Evolutionary conservation across 2,329 filamentous ascomycete genomes (phyloP).

Genomic region (Paecilomyces fulvus): DNA sequence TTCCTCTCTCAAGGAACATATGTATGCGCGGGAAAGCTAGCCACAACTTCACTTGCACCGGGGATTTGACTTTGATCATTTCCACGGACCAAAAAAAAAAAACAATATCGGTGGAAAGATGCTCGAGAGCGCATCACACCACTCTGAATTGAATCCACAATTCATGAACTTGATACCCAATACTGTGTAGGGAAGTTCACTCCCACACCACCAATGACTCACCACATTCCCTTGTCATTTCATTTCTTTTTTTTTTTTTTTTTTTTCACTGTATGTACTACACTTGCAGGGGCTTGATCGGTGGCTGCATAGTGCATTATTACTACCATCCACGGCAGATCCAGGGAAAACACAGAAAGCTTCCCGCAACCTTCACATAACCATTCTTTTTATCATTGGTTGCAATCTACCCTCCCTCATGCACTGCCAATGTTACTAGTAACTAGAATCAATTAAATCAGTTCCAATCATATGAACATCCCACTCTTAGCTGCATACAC

Average conservation of each 20-base stretch:
- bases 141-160: background rate
- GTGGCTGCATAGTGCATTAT: background rate
- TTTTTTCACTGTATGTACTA: background rate
- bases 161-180: background rate
- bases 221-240: background rate
- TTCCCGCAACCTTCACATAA: background rate
- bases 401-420: background rate
- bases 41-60: background rate
- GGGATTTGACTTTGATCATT: background rate
- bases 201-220: background rate
- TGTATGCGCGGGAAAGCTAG: background rate
- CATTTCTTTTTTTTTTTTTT: no score
- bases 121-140: background rate
- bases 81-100: background rate
- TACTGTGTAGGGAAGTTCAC: background rate
- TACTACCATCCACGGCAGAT: background rate
- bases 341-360: background rate
- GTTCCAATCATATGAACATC: background rate
- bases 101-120: background rate
- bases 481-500: background rate
- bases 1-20: background rate
- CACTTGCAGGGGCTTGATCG: background rate
- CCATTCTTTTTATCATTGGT: background rate
- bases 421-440: background rate
- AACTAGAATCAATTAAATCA: background rate